Conservation (phyloP, 345 rosid species). For the Crucihimalaya himalaica region DNA sequence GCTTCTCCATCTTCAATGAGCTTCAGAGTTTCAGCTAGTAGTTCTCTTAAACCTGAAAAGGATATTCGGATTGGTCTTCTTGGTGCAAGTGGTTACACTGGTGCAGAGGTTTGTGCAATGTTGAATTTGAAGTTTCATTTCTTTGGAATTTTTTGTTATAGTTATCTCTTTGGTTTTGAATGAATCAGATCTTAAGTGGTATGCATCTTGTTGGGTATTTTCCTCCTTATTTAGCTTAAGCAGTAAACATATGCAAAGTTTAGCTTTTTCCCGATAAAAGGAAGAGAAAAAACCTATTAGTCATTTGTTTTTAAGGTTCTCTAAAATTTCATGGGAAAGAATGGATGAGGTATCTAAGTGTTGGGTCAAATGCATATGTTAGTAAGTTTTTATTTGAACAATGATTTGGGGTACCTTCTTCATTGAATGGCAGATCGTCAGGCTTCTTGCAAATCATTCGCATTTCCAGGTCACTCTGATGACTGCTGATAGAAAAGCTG, state of each 20-base stretch:
- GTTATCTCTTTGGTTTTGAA: not conserved
- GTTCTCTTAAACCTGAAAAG: slow-evolving; percentile 42
- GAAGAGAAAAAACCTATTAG: not conserved
- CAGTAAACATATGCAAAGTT: not conserved
- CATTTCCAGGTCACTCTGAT: slow-evolving; percentile 67
- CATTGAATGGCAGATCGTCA: slow-evolving; percentile 60
- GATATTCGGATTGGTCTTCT: slow-evolving; percentile 82
- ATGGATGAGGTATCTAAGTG: not conserved
- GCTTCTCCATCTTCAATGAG: slow-evolving; percentile 45
- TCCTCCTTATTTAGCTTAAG: not conserved
- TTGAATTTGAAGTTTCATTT: not conserved
- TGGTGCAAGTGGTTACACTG: slow-evolving; percentile 99
- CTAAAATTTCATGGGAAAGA: not conserved
- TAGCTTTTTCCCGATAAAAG: not conserved
- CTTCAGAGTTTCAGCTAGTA: slow-evolving; percentile 42
- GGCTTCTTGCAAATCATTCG: slow-evolving; percentile 83
- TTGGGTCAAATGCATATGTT: not conserved
- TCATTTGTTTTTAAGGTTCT: not conserved
- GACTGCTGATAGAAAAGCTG: slow-evolving; percentile 99
- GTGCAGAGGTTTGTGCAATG: slow-evolving; percentile 76
- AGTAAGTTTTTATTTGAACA: no score
- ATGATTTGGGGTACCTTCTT: not conserved
- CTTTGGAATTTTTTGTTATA: not conserved
- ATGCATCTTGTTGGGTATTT: slow-evolving; percentile 2
- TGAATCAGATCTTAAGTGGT: slow-evolving; percentile 8